Evolutionary conservation across 179 eudicot species (phyloP).

Genomic region (Amaranthus tricolor): DNA sequence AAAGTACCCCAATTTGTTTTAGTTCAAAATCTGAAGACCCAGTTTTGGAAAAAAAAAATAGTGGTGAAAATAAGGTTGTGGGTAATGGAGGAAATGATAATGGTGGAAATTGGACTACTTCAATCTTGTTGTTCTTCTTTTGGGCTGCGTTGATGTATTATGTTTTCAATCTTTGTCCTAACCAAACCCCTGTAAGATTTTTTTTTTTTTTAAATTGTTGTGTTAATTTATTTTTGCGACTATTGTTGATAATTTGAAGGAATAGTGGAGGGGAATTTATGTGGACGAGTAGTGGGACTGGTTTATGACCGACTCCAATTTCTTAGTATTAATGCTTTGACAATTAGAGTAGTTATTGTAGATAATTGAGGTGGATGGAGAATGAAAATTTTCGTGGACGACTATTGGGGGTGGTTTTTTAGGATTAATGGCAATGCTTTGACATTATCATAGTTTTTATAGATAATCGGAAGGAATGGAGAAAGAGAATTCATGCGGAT

Average conservation of each 20-base stretch:
- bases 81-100: conserved; percentile 30
- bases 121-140: conserved; percentile 65
- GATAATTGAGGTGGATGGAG: too few relatives aligned
- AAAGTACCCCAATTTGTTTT: conserved; percentile 30
- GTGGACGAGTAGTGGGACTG: too few relatives aligned
- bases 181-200: conserved; percentile 76
- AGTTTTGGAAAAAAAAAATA: conserved; percentile 25
- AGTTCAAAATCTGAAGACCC: conserved; percentile 51
- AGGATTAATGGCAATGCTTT: too few relatives aligned
- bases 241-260: neutral
- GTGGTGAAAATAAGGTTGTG: conserved; percentile 22
- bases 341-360: too few relatives aligned
- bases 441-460: too few relatives aligned
- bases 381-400: too few relatives aligned
- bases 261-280: too few relatives aligned
- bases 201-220: neutral
- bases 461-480: too few relatives aligned
- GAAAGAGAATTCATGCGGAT: too few relatives aligned
- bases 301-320: too few relatives aligned
- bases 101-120: conserved; percentile 70
- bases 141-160: conserved; percentile 78
- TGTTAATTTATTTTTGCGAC: neutral
- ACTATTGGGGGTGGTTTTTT: too few relatives aligned
- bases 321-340: too few relatives aligned
- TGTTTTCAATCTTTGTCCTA: conserved; percentile 69